Evolutionary conservation across 371 early-diverging fungal genomes (phyloP).

Genomic region (Rhizopus arrhizus): DNA sequence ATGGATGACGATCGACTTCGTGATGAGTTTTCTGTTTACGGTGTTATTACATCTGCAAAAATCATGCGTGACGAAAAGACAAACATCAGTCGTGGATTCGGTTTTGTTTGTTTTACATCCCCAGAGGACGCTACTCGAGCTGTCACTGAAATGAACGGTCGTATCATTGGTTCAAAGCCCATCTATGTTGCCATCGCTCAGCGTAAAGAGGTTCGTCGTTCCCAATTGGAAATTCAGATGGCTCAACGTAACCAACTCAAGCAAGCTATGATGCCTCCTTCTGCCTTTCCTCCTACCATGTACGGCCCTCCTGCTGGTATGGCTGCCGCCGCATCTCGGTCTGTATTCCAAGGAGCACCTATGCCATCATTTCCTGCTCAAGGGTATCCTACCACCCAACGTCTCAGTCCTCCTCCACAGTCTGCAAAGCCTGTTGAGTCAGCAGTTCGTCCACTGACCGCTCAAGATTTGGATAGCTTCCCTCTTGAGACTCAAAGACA

Average conservation of each 20-base stretch:
- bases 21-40: constrained; percentile 85
- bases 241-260: constrained; percentile 72
- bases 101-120: constrained; percentile 77
- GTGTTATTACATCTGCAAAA: constrained; percentile 86
- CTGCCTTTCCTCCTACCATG: background rate
- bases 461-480: constrained; percentile 69
- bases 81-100: constrained; percentile 63
- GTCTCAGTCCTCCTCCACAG: constrained; percentile 33
- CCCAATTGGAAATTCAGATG: constrained; percentile 82
- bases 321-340: constrained; percentile 15
- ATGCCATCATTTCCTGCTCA: constrained; percentile 54
- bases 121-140: constrained; percentile 81
- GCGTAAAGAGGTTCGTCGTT: constrained; percentile 84
- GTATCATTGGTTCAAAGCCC: constrained; percentile 83
- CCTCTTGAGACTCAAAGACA: constrained; percentile 80
- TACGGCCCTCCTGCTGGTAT: constrained; percentile 28
- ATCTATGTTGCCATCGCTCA: constrained; percentile 92
- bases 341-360: constrained; percentile 35
- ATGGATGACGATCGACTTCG: constrained; percentile 84
- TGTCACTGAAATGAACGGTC: constrained; percentile 80
- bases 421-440: constrained; percentile 25
- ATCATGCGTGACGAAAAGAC: constrained; percentile 86
- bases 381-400: background rate
- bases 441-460: constrained; percentile 43
- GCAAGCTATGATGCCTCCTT: background rate